Evolutionary conservation across 2,329 filamentous ascomycete genomes (phyloP), one percentile per base, ranked within the genome.

Genomic region (Grosmannia penicillata): DNA sequence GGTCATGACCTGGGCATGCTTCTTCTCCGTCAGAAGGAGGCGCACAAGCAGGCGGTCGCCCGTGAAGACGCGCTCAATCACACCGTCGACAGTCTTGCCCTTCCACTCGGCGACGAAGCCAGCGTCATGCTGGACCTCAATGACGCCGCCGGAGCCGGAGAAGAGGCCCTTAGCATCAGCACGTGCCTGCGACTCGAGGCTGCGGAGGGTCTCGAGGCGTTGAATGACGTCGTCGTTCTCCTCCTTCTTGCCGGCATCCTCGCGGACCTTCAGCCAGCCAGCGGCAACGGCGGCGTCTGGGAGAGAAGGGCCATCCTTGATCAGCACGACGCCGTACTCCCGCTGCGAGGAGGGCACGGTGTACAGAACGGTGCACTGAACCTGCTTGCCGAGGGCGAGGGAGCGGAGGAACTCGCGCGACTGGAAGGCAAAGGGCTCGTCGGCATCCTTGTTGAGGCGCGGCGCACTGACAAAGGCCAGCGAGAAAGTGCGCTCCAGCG

Each of bases 391-490:
- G 40, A 96, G 81, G 29, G 80, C 70, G 37, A 87, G 67, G 48
- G 80, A 78, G 52, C 91, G 82, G 44, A 98, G 72, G 57, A 82
- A 91, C 61, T 98, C 91, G 54, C 91, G 84, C 43, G 91, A 94
- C 60, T 91, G 81, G 60, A 95, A 98, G 42, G 84, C 86, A 54
- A 82, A 93, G 27, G 81, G 78, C 71, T 95, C 87, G 53, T 95
- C 89, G 41, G 83, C 86, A 50, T 95, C 87, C 59, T 85, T 79
- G 63, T 72, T 79, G 57, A 95, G 58, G 54, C 87, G 78, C 4
- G 91, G 91, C 36, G 87, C 86, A 42, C 79, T 82, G 49, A 96
- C 86, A 61, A 86, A 96, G 51, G 91, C 91, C 47, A 98, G 69
- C 53, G 86, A 93, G 51, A 98, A 70, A 37, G 72, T 83, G 52